Base-by-base conservation (phyloP, 1,139 yeast genomes). In the Pneumocystis canis region DNA sequence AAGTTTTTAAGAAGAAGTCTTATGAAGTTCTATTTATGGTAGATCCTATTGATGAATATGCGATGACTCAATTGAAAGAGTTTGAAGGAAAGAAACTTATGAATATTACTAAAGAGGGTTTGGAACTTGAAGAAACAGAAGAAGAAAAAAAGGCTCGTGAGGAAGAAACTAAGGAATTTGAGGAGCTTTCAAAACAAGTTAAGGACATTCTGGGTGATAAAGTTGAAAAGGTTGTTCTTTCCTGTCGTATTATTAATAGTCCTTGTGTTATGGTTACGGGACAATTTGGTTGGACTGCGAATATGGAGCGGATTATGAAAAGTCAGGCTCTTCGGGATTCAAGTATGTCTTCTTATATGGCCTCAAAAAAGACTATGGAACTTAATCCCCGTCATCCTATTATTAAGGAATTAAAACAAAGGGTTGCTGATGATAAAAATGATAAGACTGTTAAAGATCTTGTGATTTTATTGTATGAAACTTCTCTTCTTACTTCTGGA, bases 251-350 rank as follows among this genome's bases (percentile, higher is more conserved):
- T 75, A 89, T 89, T 72, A 97, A 90, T 74, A 94, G 98, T 65
- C 99, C 99, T 78, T 98, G 98, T 77, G 98, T 98, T 72, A 90
- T 92, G 76, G 89, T 97, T 84, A 92, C 98, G 71, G 97, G 97
- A 73, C 98, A 92, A 82, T 92, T 92, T 78, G 98, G 99, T 77
- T 92, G 99, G 99, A 92, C 98, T 71, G 99, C 99, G 73, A 92
- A 92, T 83, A 94, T 94, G 98, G 99, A 92, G 82, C 92, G 98
- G 86, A 92, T 92, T 83, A 94, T 92, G 99, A 92, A 92, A 84
- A 98, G 98, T 68, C 99, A 92, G 83, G 98, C 99, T 73, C 83
- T 92, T 74, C 90, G 98, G 82, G 98, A 92, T 79, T 87, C 96
- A 72, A 84, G 96, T 72, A 92, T 94, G 98, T 89, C 97, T 62